Conservation (phyloP, 2,329 filamentous ascomycete species). For the Penicillium sp. region DNA sequence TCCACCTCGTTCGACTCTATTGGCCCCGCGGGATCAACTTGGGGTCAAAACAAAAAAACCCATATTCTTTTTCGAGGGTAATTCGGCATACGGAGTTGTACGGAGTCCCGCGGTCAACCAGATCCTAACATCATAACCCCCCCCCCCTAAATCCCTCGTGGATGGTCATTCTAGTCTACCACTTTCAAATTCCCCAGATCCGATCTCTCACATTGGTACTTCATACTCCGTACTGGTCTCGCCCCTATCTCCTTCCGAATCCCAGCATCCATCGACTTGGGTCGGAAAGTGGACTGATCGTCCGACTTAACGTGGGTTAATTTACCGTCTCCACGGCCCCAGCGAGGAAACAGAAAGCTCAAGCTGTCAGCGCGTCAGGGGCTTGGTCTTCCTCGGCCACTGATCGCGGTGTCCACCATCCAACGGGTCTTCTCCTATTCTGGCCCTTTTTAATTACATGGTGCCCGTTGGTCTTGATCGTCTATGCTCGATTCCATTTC, state of each 20-base stretch:
- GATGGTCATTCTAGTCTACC: too few species aligned
- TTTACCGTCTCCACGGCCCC: constrained; percentile 25
- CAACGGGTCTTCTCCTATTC: constrained; percentile 35
- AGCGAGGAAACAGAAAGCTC: constrained; percentile 21
- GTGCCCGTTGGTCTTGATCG: constrained; percentile 24
- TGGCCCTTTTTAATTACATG: constrained; percentile 28
- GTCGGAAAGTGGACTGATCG: constrained; percentile 21
- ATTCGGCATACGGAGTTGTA: too few species aligned
- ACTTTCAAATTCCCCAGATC: constrained; percentile 2
- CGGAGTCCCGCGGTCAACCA: too few species aligned
- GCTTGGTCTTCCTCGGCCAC: constrained; percentile 19
- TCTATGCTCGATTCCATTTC: constrained; percentile 20
- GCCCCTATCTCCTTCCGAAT: not conserved
- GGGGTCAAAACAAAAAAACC: too few species aligned
- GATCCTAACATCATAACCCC: too few species aligned
- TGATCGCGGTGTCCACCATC: constrained; percentile 24
- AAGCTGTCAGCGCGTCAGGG: constrained; percentile 38
- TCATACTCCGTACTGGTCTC: too few species aligned
- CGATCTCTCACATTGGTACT: constrained; percentile 7
- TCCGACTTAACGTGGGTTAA: constrained; percentile 22
- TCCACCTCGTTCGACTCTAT: too few species aligned
- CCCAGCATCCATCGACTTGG: not conserved
- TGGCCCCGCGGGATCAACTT: too few species aligned
- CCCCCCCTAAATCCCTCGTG: too few species aligned
- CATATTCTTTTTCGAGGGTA: too few species aligned